Base-by-base conservation (phyloP, 352 stramenopile species). In the Globisporangium nodosum region DNA sequence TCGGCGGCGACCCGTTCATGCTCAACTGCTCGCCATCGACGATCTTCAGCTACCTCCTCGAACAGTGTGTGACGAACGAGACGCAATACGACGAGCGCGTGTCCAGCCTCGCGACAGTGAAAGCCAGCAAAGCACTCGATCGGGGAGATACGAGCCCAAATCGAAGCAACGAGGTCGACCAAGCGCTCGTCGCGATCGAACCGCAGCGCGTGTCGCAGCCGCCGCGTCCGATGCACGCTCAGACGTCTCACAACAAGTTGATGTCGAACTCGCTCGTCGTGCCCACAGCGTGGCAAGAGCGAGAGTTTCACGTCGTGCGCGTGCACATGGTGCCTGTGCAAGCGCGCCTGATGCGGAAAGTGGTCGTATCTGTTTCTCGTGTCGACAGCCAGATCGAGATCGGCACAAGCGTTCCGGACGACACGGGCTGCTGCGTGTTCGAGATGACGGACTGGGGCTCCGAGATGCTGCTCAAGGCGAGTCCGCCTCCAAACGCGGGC, bases 381-480 rank as follows among this genome's bases (percentile, higher is more conserved):
- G 52, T 83, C 4, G 76, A 76, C 37, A 85, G 66, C 11, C 64
- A 60, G 39, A 52, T 62, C 16, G 74, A 86, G 31, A 59, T 76
- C 1, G 66, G 64, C 0, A 70, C 61, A 24, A 58, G 54, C 30
- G 47, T 57, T 8, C 70, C 71, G 3, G 68, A 88, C 60, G 75
- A 87, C 16, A 56, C 50, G 5, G 78, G 78, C 1, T 71, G 40
- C 37, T 87, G 77, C 48, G 59, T 69, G 0, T 81, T 90, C 52
- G 80, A 88, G 49, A 85, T 70, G 50, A 81, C 73, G 0, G 81
- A 90, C 48, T 88, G 80, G 80, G 55, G 62, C 13, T 61, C 67
- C 3, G 68, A 84, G 39, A 68, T 90, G 48, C 48, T 83, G 20
- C 43, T 90, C 2, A 64, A 55, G 39, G 60, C 70, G 9, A 50